Evolutionary conservation across 257 asterid genomes (phyloP).

Genomic region (Petunia axillaris): DNA sequence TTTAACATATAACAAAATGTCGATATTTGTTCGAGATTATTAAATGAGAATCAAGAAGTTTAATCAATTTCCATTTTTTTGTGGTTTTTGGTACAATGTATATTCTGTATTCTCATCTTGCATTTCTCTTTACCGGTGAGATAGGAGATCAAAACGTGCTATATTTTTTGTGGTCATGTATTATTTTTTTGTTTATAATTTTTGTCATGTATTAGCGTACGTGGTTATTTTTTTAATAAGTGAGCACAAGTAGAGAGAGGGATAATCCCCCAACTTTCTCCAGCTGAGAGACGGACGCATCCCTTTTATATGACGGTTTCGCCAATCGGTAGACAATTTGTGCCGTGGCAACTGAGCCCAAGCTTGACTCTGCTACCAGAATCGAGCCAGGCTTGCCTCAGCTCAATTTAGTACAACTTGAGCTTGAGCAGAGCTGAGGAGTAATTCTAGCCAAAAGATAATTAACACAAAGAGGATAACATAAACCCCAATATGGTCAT

Average conservation of each 20-base stretch:
- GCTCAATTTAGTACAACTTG: constrained; percentile 14
- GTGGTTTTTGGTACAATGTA: background rate
- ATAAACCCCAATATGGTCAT: background rate
- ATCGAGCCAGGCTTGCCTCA: background rate
- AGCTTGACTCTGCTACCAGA: constrained; percentile 18
- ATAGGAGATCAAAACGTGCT: background rate
- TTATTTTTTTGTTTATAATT: background rate
- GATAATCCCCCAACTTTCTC: background rate
- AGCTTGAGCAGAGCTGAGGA: constrained; percentile 11
- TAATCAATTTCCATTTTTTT: background rate
- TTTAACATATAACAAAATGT: background rate
- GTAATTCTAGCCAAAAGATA: background rate
- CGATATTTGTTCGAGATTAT: background rate
- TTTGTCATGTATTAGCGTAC: background rate
- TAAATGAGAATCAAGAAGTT: background rate
- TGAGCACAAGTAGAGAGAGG: background rate
- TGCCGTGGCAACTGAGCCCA: background rate
- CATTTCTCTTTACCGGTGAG: background rate
- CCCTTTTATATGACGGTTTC: background rate
- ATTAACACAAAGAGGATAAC: constrained; percentile 9
- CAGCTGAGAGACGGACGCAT: background rate
- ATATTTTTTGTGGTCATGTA: background rate
- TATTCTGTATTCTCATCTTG: background rate
- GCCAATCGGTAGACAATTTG: background rate
- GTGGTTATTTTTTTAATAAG: background rate